Conservation (phyloP, 371 early-diverging fungal species). For the Blastocladiella emersonii region DNA sequence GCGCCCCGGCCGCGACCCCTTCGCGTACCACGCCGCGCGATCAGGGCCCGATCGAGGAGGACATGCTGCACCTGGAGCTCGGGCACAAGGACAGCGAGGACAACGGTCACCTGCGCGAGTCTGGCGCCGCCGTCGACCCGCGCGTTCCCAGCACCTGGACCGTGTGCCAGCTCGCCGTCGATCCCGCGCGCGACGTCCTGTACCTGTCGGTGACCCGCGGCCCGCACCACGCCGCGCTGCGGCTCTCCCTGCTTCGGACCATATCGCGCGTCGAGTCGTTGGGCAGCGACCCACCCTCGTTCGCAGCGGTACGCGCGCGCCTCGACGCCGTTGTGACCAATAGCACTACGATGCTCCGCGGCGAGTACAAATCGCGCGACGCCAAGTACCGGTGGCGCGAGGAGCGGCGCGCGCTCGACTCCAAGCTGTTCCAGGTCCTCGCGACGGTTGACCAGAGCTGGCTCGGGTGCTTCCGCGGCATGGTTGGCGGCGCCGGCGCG, state of each 20-base stretch:
- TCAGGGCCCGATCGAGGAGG: neutral
- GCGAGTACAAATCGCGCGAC: slow-evolving; percentile 24
- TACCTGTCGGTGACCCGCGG: too few relatives aligned
- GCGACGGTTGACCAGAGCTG: slow-evolving; percentile 50
- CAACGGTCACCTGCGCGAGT: too few relatives aligned
- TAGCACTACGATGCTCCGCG: slow-evolving; percentile 37
- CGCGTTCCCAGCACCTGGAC: too few relatives aligned
- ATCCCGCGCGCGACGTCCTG: neutral
- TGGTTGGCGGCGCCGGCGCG: slow-evolving; percentile 19
- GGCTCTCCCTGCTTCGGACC: too few relatives aligned
- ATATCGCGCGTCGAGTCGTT: too few relatives aligned
- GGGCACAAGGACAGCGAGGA: neutral
- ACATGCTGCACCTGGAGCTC: neutral
- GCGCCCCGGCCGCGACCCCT: too few relatives aligned
- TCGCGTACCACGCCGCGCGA: too few relatives aligned
- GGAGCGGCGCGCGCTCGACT: slow-evolving; percentile 47
- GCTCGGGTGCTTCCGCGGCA: slow-evolving; percentile 58
- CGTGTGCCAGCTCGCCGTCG: neutral
- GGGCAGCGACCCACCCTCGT: too few relatives aligned
- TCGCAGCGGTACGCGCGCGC: slow-evolving; percentile 23
- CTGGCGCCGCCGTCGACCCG: too few relatives aligned
- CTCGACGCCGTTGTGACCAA: slow-evolving; percentile 37
- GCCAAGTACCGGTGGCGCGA: slow-evolving; percentile 69
- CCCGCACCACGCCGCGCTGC: too few relatives aligned
- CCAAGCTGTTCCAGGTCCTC: slow-evolving; percentile 41